These are phyloP conservation scores for Acanthamoeba culbertsoni DNA, from an alignment of 208 protist species.

Conservation along the genomic window DNA sequence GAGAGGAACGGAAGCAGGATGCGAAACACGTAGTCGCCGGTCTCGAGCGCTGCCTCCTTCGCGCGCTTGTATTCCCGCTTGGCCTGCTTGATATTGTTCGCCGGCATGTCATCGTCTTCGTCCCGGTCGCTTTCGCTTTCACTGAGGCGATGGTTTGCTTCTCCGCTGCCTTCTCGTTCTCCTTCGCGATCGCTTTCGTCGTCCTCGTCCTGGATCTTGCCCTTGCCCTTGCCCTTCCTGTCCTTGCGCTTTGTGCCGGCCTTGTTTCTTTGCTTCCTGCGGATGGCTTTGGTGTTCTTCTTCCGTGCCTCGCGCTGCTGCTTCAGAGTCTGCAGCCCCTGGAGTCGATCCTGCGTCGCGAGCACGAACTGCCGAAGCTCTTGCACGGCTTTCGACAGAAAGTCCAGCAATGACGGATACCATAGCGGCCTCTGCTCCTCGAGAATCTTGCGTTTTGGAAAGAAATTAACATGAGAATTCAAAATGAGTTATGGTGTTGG, in stretches of 20 bases:
- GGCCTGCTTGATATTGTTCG: neutral
- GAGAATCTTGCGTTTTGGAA: too few relatives aligned
- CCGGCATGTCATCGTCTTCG: neutral
- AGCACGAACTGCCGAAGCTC: neutral
- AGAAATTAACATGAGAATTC: too few relatives aligned
- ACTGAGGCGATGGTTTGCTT: neutral
- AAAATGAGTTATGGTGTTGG: too few relatives aligned
- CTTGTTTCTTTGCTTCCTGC: neutral
- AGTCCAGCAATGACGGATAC: neutral
- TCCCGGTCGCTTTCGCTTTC: neutral
- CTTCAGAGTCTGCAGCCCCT: neutral
- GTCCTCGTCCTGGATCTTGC: neutral
- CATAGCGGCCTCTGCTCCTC: slow-evolving; percentile 47
- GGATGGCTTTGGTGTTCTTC: neutral
- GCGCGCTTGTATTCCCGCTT: neutral
- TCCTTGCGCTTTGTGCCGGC: neutral
- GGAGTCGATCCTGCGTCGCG: neutral
- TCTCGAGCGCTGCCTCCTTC: neutral
- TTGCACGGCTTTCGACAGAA: neutral
- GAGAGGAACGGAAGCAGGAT: slow-evolving; percentile 38
- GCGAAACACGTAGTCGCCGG: neutral
- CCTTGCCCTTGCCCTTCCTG: neutral
- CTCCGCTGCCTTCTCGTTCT: neutral
- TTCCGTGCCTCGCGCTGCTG: neutral
- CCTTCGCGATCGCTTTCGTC: neutral